A percentile compares a stretch with the other conserved stretches of the same genome.
Conservation (phyloP, 106 monocot species). For the Allium cepa region DNA sequence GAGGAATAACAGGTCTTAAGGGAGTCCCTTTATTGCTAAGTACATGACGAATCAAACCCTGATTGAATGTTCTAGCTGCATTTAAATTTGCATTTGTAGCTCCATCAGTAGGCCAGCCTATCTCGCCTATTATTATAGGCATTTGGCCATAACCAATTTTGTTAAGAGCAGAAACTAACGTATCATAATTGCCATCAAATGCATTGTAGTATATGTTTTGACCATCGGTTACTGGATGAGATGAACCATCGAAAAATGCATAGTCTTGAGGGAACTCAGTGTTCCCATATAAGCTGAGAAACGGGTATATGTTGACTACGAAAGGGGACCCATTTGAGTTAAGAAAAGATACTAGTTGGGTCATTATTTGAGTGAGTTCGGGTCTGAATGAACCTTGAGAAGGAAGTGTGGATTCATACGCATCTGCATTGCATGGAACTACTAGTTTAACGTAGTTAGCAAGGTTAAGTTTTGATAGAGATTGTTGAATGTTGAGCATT, state of each 20-base stretch:
- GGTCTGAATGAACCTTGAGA: constrained; percentile 75
- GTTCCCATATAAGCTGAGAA: constrained; percentile 65
- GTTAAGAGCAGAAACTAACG: constrained; percentile 59
- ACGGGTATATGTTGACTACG: constrained; percentile 83
- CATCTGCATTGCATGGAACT: constrained; percentile 93
- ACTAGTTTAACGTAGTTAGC: constrained; percentile 67
- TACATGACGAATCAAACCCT: constrained; percentile 72
- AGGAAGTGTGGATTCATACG: constrained; percentile 56
- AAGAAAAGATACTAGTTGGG: constrained; percentile 65
- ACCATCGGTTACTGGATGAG: constrained; percentile 70
- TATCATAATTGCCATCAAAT: constrained; percentile 89
- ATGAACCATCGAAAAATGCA: constrained; percentile 69
- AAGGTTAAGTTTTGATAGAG: constrained; percentile 62
- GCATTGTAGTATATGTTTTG: constrained; percentile 66
- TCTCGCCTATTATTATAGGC: constrained; percentile 72
- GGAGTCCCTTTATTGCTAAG: constrained; percentile 71
- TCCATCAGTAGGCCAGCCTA: constrained; percentile 87
- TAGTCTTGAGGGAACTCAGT: constrained; percentile 88
- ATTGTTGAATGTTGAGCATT: constrained; percentile 66
- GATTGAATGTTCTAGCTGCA: constrained; percentile 78
- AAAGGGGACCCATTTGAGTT: constrained; percentile 65
- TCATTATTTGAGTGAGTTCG: constrained; percentile 64
- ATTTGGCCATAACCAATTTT: constrained; percentile 68
- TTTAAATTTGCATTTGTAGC: constrained; percentile 53
- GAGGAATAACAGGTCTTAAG: constrained; percentile 57